A percentile compares a stretch with the other conserved stretches of the same genome.
Conservation (phyloP, 176 grass and related monocot species). For the Musa itinerans region DNA sequence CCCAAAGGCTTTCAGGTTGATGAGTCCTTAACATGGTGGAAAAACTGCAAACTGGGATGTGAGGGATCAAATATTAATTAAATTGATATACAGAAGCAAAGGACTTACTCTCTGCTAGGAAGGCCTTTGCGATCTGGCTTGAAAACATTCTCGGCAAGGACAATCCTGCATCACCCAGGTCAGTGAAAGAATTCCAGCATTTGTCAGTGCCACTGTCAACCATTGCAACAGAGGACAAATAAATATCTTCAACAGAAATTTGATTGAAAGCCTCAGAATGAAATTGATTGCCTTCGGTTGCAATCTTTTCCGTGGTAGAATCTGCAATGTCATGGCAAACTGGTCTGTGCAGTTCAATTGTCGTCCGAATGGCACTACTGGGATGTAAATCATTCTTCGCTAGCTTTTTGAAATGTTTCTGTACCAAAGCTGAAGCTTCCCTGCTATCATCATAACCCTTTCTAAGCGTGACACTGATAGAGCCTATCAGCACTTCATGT, state of each 20-base stretch:
- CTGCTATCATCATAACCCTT: neutral
- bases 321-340: neutral
- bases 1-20: neutral
- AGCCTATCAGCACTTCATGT: conserved; percentile 6
- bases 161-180: neutral
- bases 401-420: neutral
- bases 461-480: conserved; percentile 13
- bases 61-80: neutral
- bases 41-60: neutral
- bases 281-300: neutral
- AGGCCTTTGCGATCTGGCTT: neutral
- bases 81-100: neutral
- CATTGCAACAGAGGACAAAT: conserved; percentile 1
- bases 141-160: neutral
- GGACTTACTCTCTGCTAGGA: conserved; percentile 10
- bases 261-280: neutral
- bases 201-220: neutral
- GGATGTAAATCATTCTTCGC: neutral
- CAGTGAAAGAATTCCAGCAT: neutral
- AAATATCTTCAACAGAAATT: neutral
- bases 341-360: neutral
- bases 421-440: neutral
- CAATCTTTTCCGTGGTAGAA: neutral
- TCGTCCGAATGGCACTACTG: neutral
- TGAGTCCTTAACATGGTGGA: neutral